Base-by-base conservation (phyloP, 225 moss, liverwort and hornwort genomes). In the Bryoerythrophyllum caledonicum region DNA sequence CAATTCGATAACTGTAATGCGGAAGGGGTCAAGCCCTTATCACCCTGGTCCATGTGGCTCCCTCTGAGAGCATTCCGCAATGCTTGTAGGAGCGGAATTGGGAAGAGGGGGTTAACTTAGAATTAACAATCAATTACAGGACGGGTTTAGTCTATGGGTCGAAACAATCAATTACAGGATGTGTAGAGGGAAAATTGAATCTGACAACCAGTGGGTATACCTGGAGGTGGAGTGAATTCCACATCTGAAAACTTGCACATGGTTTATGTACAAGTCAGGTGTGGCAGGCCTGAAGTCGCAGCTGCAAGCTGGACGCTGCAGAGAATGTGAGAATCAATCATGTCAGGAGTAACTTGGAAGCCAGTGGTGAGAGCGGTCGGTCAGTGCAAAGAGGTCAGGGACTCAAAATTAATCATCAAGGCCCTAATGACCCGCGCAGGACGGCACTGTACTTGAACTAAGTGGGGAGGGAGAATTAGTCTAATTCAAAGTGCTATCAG, bases 231-330 rank as follows among this genome's bases (percentile, higher is more conserved):
- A 71, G 64, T 78, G 34, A 34, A 51, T 51, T 73, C 34, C 60
- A 78, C 71, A 66, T 72, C 56, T 72, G 66, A 60, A 20, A 3
- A 15, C 26, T 65, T 52, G 78, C 78, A 72, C 66, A 79, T 79
- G 67, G 40, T 79, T 73, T 28, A 60, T 1, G 79, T 67, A 73
- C 79, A 21, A 60, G 73, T 60, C 72, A 66, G 73, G 73, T 49
- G 60, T 79, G 79, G 52, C 60, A 66, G n/a, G 66, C 37, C 66
- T 73, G 66, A 49, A 66, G 66, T 59, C 60, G 35, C 79, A 79
- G 67, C 73, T 67, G 73, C 60, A 79, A 79, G 67, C 79, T 79
- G 52, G 60, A 79, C 7, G 46, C 78, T 66, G 72, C 38, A 66
- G 55, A 66, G 72, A 71, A 78, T 63, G 59, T 37, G 20, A 65